Evolutionary conservation across 768 basidiomycete genomes (phyloP).

Genomic region (Hygrocybe punicea): DNA sequence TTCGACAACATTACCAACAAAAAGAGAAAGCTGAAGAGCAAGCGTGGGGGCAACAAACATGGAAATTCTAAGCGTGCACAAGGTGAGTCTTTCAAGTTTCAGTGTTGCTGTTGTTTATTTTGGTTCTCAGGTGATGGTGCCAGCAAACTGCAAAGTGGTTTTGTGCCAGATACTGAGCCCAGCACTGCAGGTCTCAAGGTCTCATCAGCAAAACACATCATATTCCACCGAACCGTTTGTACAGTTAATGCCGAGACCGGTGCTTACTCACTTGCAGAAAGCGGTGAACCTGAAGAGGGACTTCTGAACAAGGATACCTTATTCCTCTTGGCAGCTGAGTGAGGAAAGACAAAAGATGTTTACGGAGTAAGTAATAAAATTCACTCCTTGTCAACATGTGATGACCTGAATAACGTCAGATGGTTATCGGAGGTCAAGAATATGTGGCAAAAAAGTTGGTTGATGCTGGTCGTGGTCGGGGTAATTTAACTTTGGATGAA

Average conservation of each 20-base stretch:
- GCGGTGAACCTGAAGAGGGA: background rate
- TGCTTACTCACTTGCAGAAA: background rate
- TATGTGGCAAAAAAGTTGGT: conserved; percentile 3
- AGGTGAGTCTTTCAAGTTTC: background rate
- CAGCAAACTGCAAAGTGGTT: too few relatives aligned
- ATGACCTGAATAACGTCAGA: background rate
- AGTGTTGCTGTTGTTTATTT: too few relatives aligned
- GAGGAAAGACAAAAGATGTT: conserved; percentile 2
- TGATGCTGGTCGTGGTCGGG: background rate
- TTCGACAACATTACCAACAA: background rate
- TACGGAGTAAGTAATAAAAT: background rate
- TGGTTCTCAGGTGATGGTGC: too few relatives aligned
- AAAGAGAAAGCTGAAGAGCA: background rate
- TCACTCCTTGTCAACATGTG: background rate
- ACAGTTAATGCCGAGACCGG: background rate
- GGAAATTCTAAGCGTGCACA: background rate
- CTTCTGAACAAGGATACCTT: background rate
- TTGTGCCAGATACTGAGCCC: background rate
- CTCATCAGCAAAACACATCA: background rate
- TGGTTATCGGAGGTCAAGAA: background rate
- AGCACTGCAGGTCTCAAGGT: background rate
- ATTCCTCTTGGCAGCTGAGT: background rate
- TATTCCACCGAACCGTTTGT: background rate
- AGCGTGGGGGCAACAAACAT: background rate
- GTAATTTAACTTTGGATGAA: background rate